Base-by-base conservation (phyloP, 2,329 filamentous ascomycete species). In the Fusarium buxicola region DNA sequence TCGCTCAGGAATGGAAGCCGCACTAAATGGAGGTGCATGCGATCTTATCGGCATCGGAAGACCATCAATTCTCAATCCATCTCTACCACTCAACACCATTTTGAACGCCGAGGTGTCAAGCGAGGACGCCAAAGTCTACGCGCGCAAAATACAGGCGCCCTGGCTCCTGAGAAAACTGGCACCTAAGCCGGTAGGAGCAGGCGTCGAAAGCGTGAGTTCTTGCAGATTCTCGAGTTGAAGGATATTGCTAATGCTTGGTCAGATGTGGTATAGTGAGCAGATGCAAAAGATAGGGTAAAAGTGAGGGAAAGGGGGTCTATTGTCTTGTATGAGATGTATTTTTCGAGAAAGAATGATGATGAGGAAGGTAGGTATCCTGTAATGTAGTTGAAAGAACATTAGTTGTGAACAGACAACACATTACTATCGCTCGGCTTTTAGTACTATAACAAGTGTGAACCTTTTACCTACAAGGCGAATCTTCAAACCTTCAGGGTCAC, bases 11-110 rank as follows among this genome's bases (percentile, higher is more conserved):
- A 80, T 81, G 74, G 78, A 81, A 44, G 70, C 65, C 0, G 80
- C 79, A 0, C 53, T 82, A 5, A 64, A 59, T 1, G 70, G 73
- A 16, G 76, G 73, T 0, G 76, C 69, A 6, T 81, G 80, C 40
- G 79, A 82, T 27, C 50, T 81, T 2, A 68, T 81, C 13, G 80
- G 80, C 3, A 49, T 81, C 2, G 80, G 67, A 0, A 62, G 80
- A 4, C 79, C 80, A 10, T 69, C 80, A 0, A 70, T 76, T 0
- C 31, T 80, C 0, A 75, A 81, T 49, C 77, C 79, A 1, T 36
- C 47, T 2, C 54, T 80, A 11, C 79, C 80, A 0, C 63, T 78
- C 13, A 65, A 59, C 18, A 58, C 46, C 3, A 56, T 69, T 5
- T 11, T 69, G 11, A 69, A 60, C 3, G 48, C 38, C n/a, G 55